These are phyloP conservation scores for Inga laurina DNA, from an alignment of 306 rosid genomes.

Conservation along the genomic window DNA sequence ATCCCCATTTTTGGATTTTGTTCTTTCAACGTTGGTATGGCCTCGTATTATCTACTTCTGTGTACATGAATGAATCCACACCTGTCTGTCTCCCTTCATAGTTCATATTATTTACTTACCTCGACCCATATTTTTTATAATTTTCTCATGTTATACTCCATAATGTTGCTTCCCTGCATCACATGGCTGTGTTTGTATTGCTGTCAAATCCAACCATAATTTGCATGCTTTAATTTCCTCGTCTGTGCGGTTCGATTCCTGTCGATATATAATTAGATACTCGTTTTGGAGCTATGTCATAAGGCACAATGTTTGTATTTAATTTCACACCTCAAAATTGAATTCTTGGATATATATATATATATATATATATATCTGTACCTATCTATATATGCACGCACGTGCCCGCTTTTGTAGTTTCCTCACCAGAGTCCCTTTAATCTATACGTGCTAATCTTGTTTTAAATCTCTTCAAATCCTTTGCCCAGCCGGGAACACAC, in stretches of 20 bases:
- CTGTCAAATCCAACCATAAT: neutral
- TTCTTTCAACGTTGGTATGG: constrained; percentile 17
- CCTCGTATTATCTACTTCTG: neutral
- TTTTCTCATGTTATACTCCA: neutral
- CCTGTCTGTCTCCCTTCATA: neutral
- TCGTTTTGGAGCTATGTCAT: neutral
- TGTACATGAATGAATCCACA: neutral
- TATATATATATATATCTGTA: no score
- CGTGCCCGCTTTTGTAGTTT: neutral
- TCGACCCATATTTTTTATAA: neutral
- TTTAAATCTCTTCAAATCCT: neutral
- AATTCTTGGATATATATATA: neutral
- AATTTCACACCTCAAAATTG: neutral
- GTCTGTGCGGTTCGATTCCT: neutral
- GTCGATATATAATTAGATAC: neutral
- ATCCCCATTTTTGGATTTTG: neutral
- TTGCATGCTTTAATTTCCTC: neutral
- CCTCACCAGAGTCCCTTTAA: neutral
- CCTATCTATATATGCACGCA: neutral
- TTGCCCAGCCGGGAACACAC: neutral
- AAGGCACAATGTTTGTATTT: neutral
- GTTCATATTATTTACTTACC: neutral
- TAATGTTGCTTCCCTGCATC: neutral
- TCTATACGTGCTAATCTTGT: neutral
- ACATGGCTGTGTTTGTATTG: neutral